A percentile compares a stretch with the other conserved stretches of the same genome.
Conservation (phyloP, 495 filamentous ascomycete species). For the Glonium stellatum region DNA sequence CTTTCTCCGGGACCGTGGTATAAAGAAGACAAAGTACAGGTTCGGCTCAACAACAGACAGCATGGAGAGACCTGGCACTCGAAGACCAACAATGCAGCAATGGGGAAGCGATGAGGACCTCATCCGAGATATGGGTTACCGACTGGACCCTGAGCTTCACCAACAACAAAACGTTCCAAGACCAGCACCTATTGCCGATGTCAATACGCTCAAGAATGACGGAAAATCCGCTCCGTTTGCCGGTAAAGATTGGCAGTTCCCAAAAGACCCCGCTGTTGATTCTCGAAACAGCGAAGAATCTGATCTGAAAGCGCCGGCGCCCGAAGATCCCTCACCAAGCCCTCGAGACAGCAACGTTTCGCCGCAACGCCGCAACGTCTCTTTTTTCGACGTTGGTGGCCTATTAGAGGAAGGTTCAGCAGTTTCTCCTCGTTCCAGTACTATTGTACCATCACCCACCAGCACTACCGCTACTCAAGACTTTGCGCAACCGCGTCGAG, state of each 20-base stretch:
- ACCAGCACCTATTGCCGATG: constrained; percentile 28
- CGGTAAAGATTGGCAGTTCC: constrained; percentile 15
- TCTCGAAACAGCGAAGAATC: constrained; percentile 24
- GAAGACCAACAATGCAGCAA: constrained; percentile 31
- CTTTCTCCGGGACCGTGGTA: constrained; percentile 39
- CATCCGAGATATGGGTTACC: constrained; percentile 32
- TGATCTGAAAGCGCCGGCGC: constrained; percentile 6
- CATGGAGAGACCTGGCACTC: constrained; percentile 32
- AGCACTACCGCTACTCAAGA: constrained; percentile 39
- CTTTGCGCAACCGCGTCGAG: constrained; percentile 32
- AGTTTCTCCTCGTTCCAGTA: neutral
- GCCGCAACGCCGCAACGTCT: constrained; percentile 21
- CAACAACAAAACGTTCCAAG: constrained; percentile 17
- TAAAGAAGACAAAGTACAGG: constrained; percentile 38
- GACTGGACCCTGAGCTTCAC: constrained; percentile 32
- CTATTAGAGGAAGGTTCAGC: constrained; percentile 30
- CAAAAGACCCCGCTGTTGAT: neutral
- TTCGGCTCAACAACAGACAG: constrained; percentile 31
- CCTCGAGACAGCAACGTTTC: constrained; percentile 18
- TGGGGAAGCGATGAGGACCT: constrained; percentile 39
- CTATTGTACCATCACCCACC: constrained; percentile 28
- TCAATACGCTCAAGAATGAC: constrained; percentile 10
- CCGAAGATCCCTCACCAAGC: constrained; percentile 20
- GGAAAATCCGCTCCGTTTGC: constrained; percentile 8
- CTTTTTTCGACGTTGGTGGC: constrained; percentile 38